phyloP scores from a whole-genome alignment of 495 filamentous ascomycete genomes.

The Trichoderma reesei region DNA sequence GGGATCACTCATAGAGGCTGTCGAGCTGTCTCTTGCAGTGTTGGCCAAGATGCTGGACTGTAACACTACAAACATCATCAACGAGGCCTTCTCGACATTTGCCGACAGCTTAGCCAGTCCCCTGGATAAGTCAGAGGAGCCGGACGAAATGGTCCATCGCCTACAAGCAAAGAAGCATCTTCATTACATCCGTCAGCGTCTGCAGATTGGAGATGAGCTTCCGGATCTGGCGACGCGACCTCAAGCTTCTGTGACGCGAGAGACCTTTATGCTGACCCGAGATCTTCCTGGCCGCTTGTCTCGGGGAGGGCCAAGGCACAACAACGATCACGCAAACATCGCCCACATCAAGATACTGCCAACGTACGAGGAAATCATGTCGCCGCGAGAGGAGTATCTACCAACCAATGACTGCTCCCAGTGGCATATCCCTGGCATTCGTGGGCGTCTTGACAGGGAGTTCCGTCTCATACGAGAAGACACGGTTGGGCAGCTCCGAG shows the following conservation, averaged over 20 bases:
- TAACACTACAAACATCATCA: constrained; percentile 26
- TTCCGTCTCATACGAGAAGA: constrained; percentile 62
- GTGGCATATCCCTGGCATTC: constrained; percentile 48
- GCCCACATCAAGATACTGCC: constrained; percentile 53
- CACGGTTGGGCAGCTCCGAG: constrained; percentile 50
- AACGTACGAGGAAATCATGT: constrained; percentile 50
- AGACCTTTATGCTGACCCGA: constrained; percentile 21
- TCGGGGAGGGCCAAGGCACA: constrained; percentile 46
- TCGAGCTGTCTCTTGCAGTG: constrained; percentile 21
- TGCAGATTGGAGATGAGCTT: neutral
- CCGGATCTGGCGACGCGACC: neutral
- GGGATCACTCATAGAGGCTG: constrained; percentile 9
- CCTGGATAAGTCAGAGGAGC: neutral
- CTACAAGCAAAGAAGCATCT: constrained; percentile 22
- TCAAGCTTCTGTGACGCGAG: neutral
- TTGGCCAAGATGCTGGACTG: constrained; percentile 24
- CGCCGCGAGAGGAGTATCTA: constrained; percentile 45
- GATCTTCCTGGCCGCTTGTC: constrained; percentile 47
- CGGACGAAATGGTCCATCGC: neutral
- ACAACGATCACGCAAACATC: constrained; percentile 57
- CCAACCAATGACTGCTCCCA: constrained; percentile 41
- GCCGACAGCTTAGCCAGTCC: neutral
- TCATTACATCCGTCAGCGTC: constrained; percentile 17
- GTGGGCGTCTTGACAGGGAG: constrained; percentile 56
- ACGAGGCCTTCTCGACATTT: constrained; percentile 17